A percentile compares a stretch with the other conserved stretches of the same genome.
phyloP scores from a whole-genome alignment of 768 basidiomycete species.

The Psilocybe cyanescens region DNA sequence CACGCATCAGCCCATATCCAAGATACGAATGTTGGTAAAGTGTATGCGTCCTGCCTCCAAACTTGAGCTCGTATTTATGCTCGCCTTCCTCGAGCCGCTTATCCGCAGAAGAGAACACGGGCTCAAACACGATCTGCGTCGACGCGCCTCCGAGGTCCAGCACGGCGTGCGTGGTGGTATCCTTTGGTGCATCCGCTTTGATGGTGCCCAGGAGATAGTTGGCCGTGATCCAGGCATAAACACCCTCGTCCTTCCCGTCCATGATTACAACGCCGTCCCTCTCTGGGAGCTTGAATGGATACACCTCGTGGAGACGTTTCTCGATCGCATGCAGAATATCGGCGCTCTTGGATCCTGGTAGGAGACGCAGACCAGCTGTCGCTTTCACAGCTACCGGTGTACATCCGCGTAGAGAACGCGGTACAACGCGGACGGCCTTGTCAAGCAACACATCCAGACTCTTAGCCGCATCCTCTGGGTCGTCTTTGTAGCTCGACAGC shows the following conservation, averaged over 20 bases:
- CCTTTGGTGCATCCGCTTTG: conserved; percentile 49
- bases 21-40: conserved; percentile 98
- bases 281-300: conserved; percentile 63
- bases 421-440: conserved; percentile 80
- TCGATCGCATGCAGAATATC: conserved; percentile 81
- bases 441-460: conserved; percentile 81
- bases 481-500: conserved; percentile 62
- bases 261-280: conserved; percentile 81
- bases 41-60: conserved; percentile 70
- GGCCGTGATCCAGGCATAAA: conserved; percentile 98
- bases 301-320: conserved; percentile 54
- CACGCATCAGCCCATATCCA: conserved; percentile 94
- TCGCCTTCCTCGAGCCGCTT: conserved; percentile 71
- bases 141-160: conserved; percentile 97
- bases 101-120: conserved; percentile 50
- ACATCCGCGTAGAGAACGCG: conserved; percentile 65
- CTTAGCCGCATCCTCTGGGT: conserved; percentile 73
- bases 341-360: conserved; percentile 62
- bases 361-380: conserved; percentile 81
- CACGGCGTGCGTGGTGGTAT: conserved; percentile 75
- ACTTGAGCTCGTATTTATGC: conserved; percentile 85
- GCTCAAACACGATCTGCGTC: conserved; percentile 97
- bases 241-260: conserved; percentile 96
- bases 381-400: conserved; percentile 93
- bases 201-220: conserved; percentile 89